Conservation (phyloP, 2,329 filamentous ascomycete species). For the Gremmenia infestans region DNA sequence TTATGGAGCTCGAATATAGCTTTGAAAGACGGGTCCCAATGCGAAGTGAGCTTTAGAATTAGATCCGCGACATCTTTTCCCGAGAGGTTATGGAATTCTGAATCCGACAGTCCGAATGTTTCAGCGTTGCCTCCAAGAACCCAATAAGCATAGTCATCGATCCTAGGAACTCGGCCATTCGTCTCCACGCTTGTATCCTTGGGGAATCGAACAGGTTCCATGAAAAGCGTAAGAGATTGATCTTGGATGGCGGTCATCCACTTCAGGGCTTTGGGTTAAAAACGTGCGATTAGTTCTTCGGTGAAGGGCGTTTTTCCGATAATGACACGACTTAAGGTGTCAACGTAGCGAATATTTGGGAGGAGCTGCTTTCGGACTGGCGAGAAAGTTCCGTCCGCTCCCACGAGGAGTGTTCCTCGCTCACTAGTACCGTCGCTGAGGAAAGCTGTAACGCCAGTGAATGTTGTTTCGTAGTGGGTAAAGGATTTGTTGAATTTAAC, state of each 20-base stretch:
- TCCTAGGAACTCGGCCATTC: slow-evolving; percentile 2
- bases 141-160: slow-evolving; percentile 34
- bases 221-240: slow-evolving; percentile 20
- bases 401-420: slow-evolving; percentile 34
- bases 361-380: slow-evolving; percentile 34
- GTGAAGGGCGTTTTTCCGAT: slow-evolving; percentile 38
- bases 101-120: slow-evolving; percentile 1
- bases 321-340: slow-evolving; percentile 35
- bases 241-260: slow-evolving; percentile 26
- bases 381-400: slow-evolving; percentile 37
- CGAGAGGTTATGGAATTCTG: slow-evolving; percentile 5
- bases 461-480: slow-evolving; percentile 15
- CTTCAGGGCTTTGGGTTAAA: slow-evolving; percentile 15
- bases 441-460: slow-evolving; percentile 21
- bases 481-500: slow-evolving; percentile 32
- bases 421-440: slow-evolving; percentile 34
- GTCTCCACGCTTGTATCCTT: slow-evolving; percentile 9
- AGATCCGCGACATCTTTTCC: slow-evolving; percentile 7
- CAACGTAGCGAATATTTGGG: slow-evolving; percentile 32
- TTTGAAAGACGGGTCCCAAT: slow-evolving; percentile 13
- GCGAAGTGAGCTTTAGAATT: slow-evolving; percentile 6
- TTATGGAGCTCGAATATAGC: slow-evolving; percentile 16
- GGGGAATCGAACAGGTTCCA: slow-evolving; percentile 26
- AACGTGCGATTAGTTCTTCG: slow-evolving; percentile 17
- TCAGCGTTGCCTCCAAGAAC: slow-evolving; percentile 10